phyloP scores from a whole-genome alignment of 495 filamentous ascomycete species.

The Talaromyces wortmannii region DNA sequence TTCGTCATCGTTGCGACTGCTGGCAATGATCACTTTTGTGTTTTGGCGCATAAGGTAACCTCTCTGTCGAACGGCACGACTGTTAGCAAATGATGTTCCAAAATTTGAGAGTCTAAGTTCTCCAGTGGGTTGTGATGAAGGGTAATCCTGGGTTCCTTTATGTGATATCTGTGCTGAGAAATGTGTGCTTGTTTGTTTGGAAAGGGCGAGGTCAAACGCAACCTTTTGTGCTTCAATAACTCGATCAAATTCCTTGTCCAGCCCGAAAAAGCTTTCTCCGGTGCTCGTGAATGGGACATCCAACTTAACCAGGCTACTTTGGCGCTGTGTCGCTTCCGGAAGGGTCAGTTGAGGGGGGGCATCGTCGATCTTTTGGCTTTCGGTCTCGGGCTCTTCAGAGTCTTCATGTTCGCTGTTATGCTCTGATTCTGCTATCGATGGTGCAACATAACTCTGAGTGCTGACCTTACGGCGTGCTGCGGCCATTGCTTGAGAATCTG shows the following conservation, averaged over 20 bases:
- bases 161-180: slow-evolving; percentile 8
- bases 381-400: slow-evolving; percentile 6
- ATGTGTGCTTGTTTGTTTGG: slow-evolving; percentile 8
- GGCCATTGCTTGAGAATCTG: slow-evolving; percentile 81
- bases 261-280: slow-evolving; percentile 56
- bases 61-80: slow-evolving; percentile 56
- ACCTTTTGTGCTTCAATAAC: slow-evolving; percentile 99
- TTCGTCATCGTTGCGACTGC: slow-evolving; percentile 53
- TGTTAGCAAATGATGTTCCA: slow-evolving; percentile 5
- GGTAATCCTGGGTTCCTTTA: neutral
- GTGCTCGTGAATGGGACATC: slow-evolving; percentile 58
- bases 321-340: slow-evolving; percentile 28
- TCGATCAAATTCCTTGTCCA: slow-evolving; percentile 89
- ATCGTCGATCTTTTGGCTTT: slow-evolving; percentile 1
- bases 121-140: neutral
- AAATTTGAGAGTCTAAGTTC: neutral
- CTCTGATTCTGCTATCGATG: slow-evolving; percentile 27
- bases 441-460: slow-evolving; percentile 60
- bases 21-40: slow-evolving; percentile 90
- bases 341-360: slow-evolving; percentile 5
- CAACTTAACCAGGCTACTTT: slow-evolving; percentile 50
- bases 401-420: slow-evolving; percentile 29
- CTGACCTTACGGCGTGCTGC: slow-evolving; percentile 81
- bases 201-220: slow-evolving; percentile 51
- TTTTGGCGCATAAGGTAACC: slow-evolving; percentile 98